Evolutionary conservation across 2,329 filamentous ascomycete species (phyloP), one percentile per base, ranked within the genome.

Genomic region (Apiospora saccharicola): DNA sequence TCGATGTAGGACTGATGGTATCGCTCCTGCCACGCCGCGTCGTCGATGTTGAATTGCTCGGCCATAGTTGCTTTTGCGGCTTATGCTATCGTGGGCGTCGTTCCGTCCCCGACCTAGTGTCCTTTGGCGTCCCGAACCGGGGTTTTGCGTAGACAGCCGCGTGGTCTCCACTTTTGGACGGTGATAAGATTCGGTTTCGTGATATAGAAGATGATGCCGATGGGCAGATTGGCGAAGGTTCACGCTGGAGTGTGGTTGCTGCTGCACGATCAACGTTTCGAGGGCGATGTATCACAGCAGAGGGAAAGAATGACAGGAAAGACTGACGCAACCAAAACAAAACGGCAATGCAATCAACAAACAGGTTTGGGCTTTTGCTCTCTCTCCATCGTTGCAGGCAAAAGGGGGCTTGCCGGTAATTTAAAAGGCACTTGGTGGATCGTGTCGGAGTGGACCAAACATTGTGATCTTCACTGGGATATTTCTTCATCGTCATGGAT

Each of bases 401-500:
- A 61, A 57, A 61, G 53, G 53, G 53, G 53, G 46, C 19, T 49
- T 22, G 46, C 19, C 46, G 13, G 13, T 49, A n/a, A 49, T 37
- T 22, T 34, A 37, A 8, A 22, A 61, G 26, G 53, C 4, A 8
- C 19, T 22, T 37, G 30, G 49, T 61, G 53, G 53, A 37, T 61
- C 30, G 7, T 22, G 14, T 14, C 16, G 53, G 30, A 30, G 53
- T 61, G 53, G 53, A 7, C 53, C 53, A 16, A 12, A 37, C 53
- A 61, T 61, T 61, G 53, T 19, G 53, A 61, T 61, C 53, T 37
- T 61, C 53, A 6, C 53, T 19, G 30, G 53, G 53, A 12, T 61
- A 16, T 37, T 34, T 57, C 49, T 41, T 41, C 37, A 41, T 41
- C 37, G 37, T 10, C 37, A 41, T 57, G 7, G 26, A 53, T 13